A percentile compares a stretch with the other conserved stretches of the same genome.
Evolutionary conservation across 2,329 filamentous ascomycete genomes (phyloP).

Genomic region (Penicillium sp.): DNA sequence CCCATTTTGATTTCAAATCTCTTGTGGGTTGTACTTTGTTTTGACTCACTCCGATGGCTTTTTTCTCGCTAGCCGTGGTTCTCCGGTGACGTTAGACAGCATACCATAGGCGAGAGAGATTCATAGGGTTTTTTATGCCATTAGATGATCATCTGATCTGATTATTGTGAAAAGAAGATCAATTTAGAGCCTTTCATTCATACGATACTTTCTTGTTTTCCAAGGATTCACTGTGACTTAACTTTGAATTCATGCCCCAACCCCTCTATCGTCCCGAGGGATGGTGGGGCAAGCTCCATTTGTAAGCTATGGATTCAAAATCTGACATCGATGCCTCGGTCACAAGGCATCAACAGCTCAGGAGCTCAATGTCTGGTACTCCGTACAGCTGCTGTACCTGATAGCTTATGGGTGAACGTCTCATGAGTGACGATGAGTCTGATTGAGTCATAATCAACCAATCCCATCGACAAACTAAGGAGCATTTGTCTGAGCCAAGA

Average conservation of each 20-base stretch:
- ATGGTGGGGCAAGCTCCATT: slow-evolving; percentile 3
- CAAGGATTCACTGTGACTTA: background rate
- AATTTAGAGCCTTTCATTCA: slow-evolving; percentile 1
- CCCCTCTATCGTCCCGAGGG: slow-evolving; percentile 3
- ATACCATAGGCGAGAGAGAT: background rate
- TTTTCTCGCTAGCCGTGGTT: slow-evolving; percentile 2
- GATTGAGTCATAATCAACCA: background rate
- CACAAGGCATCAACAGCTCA: background rate
- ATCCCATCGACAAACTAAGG: background rate
- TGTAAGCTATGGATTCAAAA: background rate
- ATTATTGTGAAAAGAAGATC: background rate
- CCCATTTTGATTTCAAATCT: slow-evolving; percentile 8
- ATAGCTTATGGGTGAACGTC: too few relatives aligned
- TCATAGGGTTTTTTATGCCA: background rate
- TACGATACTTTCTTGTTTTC: background rate
- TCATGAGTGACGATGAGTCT: background rate
- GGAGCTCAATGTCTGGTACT: slow-evolving; percentile 1
- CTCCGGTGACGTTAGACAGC: slow-evolving; percentile 5
- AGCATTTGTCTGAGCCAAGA: background rate
- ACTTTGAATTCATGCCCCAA: background rate
- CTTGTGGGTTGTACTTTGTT: background rate
- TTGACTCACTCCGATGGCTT: slow-evolving; percentile 3
- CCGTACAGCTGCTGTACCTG: background rate
- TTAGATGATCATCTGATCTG: background rate
- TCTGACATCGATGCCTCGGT: background rate